phyloP scores from a whole-genome alignment of 208 protist genomes.

The Trypanosoma grayi region DNA sequence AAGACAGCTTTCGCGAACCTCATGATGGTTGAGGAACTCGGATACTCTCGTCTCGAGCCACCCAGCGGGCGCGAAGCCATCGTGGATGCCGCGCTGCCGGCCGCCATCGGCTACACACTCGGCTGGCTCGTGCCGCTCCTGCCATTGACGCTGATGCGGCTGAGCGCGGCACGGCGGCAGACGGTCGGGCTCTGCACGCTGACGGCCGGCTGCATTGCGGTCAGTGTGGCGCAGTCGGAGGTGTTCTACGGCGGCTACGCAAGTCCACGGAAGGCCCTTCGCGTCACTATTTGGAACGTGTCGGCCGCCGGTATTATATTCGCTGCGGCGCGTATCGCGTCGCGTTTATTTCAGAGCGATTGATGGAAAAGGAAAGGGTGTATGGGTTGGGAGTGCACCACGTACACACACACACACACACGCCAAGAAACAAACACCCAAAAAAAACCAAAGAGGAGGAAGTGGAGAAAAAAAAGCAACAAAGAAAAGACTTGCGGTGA shows the following conservation, averaged over 20 bases:
- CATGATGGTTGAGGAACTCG: slow-evolving; percentile 96
- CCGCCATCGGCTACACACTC: slow-evolving; percentile 48
- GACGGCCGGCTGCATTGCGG: slow-evolving; percentile 16
- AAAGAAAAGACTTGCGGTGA: too few species aligned
- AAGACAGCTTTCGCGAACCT: slow-evolving; percentile 86
- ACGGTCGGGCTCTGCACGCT: slow-evolving; percentile 23
- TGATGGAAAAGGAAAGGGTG: background rate
- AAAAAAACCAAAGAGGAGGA: too few species aligned
- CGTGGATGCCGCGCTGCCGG: slow-evolving; percentile 55
- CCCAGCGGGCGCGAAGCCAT: slow-evolving; percentile 58
- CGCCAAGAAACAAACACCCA: background rate
- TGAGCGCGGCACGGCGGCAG: background rate
- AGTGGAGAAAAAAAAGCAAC: too few species aligned
- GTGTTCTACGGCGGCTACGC: slow-evolving; percentile 82
- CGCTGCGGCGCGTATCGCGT: slow-evolving; percentile 9
- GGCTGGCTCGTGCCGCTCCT: slow-evolving; percentile 41
- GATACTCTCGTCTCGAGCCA: slow-evolving; percentile 82
- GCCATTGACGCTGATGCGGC: slow-evolving; percentile 10
- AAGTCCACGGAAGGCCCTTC: slow-evolving; percentile 26
- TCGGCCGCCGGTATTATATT: slow-evolving; percentile 40
- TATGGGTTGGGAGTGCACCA: background rate
- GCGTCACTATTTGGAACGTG: slow-evolving; percentile 35
- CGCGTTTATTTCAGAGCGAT: background rate
- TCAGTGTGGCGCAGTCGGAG: slow-evolving; percentile 62
- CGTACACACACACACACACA: slow-evolving; percentile 4